Evolutionary conservation across 2,329 filamentous ascomycete genomes (phyloP), one percentile per base, ranked within the genome.

Genomic region (Myriosclerotinia curreyana): DNA sequence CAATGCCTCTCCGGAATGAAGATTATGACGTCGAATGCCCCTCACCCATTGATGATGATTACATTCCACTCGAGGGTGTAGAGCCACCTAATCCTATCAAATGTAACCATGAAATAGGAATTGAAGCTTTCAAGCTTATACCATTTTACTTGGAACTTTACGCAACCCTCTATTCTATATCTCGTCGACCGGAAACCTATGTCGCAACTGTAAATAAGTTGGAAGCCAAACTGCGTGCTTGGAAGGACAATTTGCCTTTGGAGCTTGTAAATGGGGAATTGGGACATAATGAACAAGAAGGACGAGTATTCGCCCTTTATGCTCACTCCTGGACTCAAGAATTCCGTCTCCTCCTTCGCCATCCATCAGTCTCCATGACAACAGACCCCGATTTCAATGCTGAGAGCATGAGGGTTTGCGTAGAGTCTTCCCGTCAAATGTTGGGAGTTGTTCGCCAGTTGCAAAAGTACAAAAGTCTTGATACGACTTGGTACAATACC

Each of bases 1-100:
- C 91, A 1, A 90, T 95, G 83, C 85, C 87, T 1, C 82, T 95
- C 55, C 83, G 85, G 14, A 78, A 87, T 4, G 86, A 90, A 60
- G 90, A 95, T 68, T 89, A 92, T 69, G 91, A 96, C 71, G 84
- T 90, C 44, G 90, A 92, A 66, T 84, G 92, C 55, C 91, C 91
- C 1, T 82, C 90, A 64, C 78, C 86, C 6, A 81, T 93, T 40
- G 81, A 87, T 34, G 92, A 96, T 73, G 87, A 90, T 69, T 58
- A 58, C 14, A 25, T 58, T 25, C 62, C 87, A 38, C 81, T 92
- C 0, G 84, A 82, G 0, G 86, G 90, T 46, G 78, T 85, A 4
- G 86, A 86, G 3, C 78, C 88, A n/a, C 81, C 81, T 28, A 79
- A 77, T 65, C 75, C 79, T 3, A 78, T 81, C n/a, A 83, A 83